Evolutionary conservation across 2,329 filamentous ascomycete genomes (phyloP).

Genomic region (Atkinsonella hypoxylon): DNA sequence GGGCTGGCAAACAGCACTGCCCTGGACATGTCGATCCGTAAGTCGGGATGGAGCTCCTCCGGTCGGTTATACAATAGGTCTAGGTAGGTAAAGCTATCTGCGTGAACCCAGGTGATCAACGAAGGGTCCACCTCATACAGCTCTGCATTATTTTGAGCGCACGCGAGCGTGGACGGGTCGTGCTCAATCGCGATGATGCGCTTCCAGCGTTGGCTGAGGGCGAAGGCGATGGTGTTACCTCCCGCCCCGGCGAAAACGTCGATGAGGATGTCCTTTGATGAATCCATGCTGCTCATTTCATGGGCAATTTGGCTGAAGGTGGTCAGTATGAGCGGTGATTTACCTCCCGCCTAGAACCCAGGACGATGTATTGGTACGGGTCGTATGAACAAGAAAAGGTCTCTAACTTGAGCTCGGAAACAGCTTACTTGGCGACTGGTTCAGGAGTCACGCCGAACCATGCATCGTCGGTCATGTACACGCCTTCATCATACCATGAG

Average conservation of each 20-base stretch:
- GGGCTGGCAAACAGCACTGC: constrained; percentile 46
- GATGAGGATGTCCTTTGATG: constrained; percentile 54
- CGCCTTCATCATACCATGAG: constrained; percentile 71
- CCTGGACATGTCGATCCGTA: constrained; percentile 27
- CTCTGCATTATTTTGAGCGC: constrained; percentile 83
- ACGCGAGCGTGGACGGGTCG: constrained; percentile 66
- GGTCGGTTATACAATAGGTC: constrained; percentile 27
- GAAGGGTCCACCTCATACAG: constrained; percentile 66
- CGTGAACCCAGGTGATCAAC: constrained; percentile 72
- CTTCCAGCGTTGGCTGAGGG: constrained; percentile 65
- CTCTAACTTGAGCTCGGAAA: not conserved
- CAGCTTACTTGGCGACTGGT: constrained; percentile 64
- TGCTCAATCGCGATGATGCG: constrained; percentile 83
- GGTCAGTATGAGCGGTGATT: constrained; percentile 5
- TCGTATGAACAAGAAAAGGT: not conserved
- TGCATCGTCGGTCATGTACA: constrained; percentile 83
- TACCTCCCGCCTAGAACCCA: no score
- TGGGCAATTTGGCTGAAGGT: constrained; percentile 56
- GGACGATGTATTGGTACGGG: not conserved
- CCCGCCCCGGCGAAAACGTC: constrained; percentile 88
- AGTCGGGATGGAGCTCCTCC: constrained; percentile 22
- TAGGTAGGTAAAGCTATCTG: constrained; percentile 73
- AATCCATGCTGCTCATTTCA: constrained; percentile 49
- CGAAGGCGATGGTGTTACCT: constrained; percentile 92
- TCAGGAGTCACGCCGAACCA: constrained; percentile 98